phyloP scores from a whole-genome alignment of 108 stramenopile species.

The Schizochytrium sp. region DNA sequence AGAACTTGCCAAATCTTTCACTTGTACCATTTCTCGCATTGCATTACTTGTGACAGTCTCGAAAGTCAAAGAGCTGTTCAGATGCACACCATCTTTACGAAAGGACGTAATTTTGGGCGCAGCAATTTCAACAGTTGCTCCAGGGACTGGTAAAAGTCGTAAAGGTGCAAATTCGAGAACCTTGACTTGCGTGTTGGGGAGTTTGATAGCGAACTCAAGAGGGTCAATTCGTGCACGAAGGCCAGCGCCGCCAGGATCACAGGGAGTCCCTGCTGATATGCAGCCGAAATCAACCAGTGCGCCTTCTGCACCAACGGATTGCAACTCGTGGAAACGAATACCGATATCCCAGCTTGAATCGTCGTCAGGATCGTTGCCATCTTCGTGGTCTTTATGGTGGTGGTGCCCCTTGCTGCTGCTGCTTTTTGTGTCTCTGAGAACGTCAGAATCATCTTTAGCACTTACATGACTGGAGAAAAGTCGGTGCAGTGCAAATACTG shows the following conservation, averaged over 20 bases:
- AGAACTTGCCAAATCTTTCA: not conserved
- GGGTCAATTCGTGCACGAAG: not conserved
- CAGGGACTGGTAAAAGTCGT: not conserved
- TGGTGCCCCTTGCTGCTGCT: not conserved
- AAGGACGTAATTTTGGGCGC: not conserved
- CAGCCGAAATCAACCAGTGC: not conserved
- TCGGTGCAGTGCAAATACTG: not conserved
- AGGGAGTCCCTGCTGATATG: not conserved
- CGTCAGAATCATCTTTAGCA: not conserved
- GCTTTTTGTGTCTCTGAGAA: not conserved
- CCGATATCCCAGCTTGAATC: not conserved
- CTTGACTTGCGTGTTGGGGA: not conserved
- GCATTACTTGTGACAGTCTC: not conserved
- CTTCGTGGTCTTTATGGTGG: not conserved
- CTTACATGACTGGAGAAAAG: not conserved
- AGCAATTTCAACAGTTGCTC: not conserved
- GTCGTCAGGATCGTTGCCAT: not conserved
- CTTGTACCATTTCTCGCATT: not conserved
- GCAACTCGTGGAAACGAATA: not conserved
- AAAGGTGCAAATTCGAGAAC: not conserved
- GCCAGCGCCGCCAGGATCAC: not conserved
- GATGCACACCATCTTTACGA: not conserved
- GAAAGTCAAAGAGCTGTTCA: not conserved
- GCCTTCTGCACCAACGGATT: not conserved
- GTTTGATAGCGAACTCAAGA: not conserved